Percentiles rank a stretch among this genome's conserved stretches.
phyloP scores from a whole-genome alignment of 2,329 filamentous ascomycete genomes.

The Paecilomyces dactylethromorphus region DNA sequence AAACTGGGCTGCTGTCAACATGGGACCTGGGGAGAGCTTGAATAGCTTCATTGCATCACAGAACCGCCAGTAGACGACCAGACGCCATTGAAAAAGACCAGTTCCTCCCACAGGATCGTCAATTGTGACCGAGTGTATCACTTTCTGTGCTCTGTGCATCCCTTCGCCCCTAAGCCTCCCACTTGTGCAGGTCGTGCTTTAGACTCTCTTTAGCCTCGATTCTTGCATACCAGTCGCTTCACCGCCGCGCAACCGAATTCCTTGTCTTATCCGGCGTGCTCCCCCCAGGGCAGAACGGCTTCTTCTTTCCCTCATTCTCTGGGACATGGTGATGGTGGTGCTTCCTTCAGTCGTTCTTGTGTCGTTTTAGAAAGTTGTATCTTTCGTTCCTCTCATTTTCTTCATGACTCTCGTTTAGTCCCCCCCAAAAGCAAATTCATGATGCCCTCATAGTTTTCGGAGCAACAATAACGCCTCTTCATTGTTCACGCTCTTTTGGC shows the following conservation, averaged over 20 bases:
- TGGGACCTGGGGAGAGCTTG: not conserved
- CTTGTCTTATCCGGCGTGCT: conserved; percentile 6
- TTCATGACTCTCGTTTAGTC: conserved; percentile 3
- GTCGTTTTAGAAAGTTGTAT: not conserved
- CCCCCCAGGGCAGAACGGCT: not conserved
- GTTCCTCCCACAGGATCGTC: not conserved
- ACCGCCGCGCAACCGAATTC: conserved; percentile 25
- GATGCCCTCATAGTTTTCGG: not conserved
- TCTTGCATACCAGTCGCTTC: conserved; percentile 10
- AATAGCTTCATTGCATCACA: not conserved
- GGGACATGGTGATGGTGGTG: not conserved
- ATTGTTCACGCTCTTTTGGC: not conserved
- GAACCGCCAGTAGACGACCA: not conserved
- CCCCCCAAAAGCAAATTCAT: not conserved
- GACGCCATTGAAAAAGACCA: not conserved
- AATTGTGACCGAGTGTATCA: not conserved
- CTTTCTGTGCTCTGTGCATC: not conserved
- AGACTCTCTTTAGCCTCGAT: conserved; percentile 1
- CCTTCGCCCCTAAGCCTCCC: not conserved
- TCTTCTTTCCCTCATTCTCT: not conserved
- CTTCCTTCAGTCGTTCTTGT: not conserved
- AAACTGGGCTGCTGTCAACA: not conserved
- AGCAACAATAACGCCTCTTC: conserved; percentile 4
- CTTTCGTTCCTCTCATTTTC: not conserved
- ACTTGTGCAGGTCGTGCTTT: conserved; percentile 2